Base-by-base conservation (phyloP, 768 basidiomycete genomes). In the Panus rudis region DNA sequence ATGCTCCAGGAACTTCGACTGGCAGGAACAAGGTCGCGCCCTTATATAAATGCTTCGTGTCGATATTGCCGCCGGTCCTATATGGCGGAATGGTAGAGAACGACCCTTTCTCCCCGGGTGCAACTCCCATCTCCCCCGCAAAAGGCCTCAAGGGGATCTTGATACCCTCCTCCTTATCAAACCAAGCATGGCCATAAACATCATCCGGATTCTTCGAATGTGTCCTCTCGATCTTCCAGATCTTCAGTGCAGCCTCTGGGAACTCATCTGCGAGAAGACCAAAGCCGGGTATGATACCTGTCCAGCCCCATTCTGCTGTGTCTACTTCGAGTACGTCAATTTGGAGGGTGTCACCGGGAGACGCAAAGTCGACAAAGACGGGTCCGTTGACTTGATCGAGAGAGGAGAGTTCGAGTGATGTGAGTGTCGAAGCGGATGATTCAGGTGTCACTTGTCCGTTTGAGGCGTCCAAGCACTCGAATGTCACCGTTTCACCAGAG, bases 101-200 rank as follows among this genome's bases (percentile, higher is more conserved):
- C 22, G 72, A 65, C 2, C 79, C 79, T 8, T 52, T 54, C 43
- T 61, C 62, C 13, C 67, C 75, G 17, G 66, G 70, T 16, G 73
- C 79, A 14, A 80, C 73, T 12, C 79, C 78, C 75, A 81, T 78
- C 59, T 80, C 78, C 0, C 79, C 79, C 7, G 76, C 71, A 58
- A 81, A 81, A 13, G 79, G 78, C 26, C 65, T 52, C 5, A 81
- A 42, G 3, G 75, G 77, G 21, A 79, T 67, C 47, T 64, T 66
- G 4, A 79, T 73, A 7, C 64, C 63, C 47, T 63, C 67, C 37
- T 55, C 62, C 47, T 71, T 62, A 53, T 77, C 69, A 48, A 79
- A 71, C 63, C 70, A 78, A n/a, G 76, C 68, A 45, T 62, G 69
- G 7, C 65, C 68, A 4, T 53, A 59, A 26, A 61, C 59, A 3